Conservation (phyloP, 2,329 filamentous ascomycete species). For the Verticillium tricorpus region DNA sequence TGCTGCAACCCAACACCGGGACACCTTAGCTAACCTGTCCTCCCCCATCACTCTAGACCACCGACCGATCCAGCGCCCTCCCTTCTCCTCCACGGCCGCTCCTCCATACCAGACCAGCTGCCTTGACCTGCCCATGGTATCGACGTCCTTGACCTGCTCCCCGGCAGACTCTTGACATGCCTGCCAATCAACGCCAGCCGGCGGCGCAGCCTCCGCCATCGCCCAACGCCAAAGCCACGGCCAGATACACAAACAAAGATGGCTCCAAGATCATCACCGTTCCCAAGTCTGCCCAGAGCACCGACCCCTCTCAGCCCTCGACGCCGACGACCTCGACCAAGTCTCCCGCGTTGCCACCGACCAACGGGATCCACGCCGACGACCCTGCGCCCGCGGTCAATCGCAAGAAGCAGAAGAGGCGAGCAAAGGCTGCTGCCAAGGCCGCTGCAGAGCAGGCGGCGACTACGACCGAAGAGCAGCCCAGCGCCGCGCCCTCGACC, state of each 20-base stretch:
- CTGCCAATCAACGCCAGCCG: constrained; percentile 48
- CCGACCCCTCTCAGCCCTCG: constrained; percentile 50
- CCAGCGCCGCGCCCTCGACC: constrained; percentile 21
- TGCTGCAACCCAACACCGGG: not conserved
- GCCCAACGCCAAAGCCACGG: constrained; percentile 45
- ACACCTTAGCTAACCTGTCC: not conserved
- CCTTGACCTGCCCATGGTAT: constrained; percentile 30
- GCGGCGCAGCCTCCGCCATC: constrained; percentile 45
- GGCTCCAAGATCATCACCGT: constrained; percentile 66
- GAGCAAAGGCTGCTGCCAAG: constrained; percentile 77
- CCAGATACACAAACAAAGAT: constrained; percentile 65
- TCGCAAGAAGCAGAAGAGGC: constrained; percentile 91
- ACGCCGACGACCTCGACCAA: constrained; percentile 39
- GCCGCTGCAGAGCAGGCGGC: constrained; percentile 37
- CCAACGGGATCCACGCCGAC: constrained; percentile 8
- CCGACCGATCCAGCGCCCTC: constrained; percentile 9
- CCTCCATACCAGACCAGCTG: not conserved
- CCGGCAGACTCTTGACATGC: constrained; percentile 36
- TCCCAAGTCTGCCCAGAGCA: constrained; percentile 47
- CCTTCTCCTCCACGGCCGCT: constrained; percentile 5
- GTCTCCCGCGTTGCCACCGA: constrained; percentile 15
- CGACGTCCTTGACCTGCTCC: constrained; percentile 22
- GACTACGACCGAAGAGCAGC: constrained; percentile 6
- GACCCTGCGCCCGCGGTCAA: constrained; percentile 58
- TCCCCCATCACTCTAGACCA: not conserved